Conservation (phyloP, 1,139 yeast genomes). For the Debaryomyces nepalensis region DNA sequence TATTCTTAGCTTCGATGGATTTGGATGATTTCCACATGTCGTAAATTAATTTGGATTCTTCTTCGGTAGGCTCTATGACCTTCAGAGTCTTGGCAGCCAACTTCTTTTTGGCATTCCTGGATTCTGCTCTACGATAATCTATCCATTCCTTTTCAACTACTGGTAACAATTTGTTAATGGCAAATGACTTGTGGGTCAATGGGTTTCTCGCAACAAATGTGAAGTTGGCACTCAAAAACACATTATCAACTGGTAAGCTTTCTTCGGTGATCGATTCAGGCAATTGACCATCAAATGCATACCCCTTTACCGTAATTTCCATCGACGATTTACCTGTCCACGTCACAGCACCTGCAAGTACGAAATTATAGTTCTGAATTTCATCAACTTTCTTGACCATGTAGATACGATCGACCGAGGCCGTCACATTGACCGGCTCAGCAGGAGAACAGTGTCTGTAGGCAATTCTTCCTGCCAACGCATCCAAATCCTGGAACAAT, state of each 20-base stretch:
- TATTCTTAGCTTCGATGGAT: slow-evolving; percentile 33
- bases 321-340: slow-evolving; percentile 95
- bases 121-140: slow-evolving; percentile 86
- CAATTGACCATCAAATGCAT: slow-evolving; percentile 62
- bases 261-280: slow-evolving; percentile 51
- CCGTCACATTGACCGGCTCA: slow-evolving; percentile 91
- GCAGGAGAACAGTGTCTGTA: slow-evolving; percentile 88
- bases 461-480: slow-evolving; percentile 86
- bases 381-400: slow-evolving; percentile 86
- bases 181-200: slow-evolving; percentile 81
- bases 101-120: slow-evolving; percentile 84
- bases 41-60: slow-evolving; percentile 75
- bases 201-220: slow-evolving; percentile 97
- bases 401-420: slow-evolving; percentile 89
- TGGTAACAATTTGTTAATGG: slow-evolving; percentile 81
- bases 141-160: slow-evolving; percentile 74
- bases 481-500: slow-evolving; percentile 88
- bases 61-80: slow-evolving; percentile 69
- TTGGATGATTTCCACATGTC: slow-evolving; percentile 73
- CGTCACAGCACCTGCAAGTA: slow-evolving; percentile 84
- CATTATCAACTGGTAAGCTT: slow-evolving; percentile 49
- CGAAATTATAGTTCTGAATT: slow-evolving; percentile 72
- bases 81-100: slow-evolving; percentile 68
- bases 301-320: slow-evolving; percentile 93
- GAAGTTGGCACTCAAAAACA: slow-evolving; percentile 83